Percentiles rank a stretch among this genome's conserved stretches.
Evolutionary conservation across 2,329 filamentous ascomycete genomes (phyloP).

Genomic region (Rhytidhysteron rufulum): DNA sequence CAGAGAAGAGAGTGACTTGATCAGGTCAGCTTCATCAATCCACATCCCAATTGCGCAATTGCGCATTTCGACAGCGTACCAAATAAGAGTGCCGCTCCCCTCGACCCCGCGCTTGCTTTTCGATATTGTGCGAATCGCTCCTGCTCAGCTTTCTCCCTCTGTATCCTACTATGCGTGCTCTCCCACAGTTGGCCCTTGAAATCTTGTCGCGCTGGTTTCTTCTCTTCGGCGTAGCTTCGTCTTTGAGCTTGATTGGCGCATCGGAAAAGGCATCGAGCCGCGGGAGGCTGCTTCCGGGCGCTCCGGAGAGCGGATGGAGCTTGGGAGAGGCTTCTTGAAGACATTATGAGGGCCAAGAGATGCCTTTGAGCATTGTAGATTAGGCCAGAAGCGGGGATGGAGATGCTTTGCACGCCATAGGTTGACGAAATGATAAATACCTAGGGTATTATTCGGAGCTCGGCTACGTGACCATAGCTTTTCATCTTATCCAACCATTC

Average conservation of each 20-base stretch:
- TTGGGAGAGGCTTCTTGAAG: slow-evolving; percentile 22
- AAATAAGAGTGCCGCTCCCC: slow-evolving; percentile 3
- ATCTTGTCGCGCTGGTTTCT: slow-evolving; percentile 35
- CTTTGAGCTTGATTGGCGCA: slow-evolving; percentile 15
- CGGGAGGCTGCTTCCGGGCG: slow-evolving; percentile 7
- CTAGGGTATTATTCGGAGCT: not conserved
- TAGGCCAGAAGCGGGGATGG: slow-evolving; percentile 5
- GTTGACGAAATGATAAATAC: not conserved
- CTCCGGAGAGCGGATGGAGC: slow-evolving; percentile 18
- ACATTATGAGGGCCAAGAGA: slow-evolving; percentile 21
- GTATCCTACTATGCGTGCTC: slow-evolving; percentile 56
- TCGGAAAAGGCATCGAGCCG: slow-evolving; percentile 6
- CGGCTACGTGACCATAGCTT: too few relatives aligned
- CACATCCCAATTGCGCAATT: not conserved
- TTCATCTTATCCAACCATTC: too few relatives aligned
- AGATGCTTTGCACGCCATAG: not conserved
- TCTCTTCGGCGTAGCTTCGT: slow-evolving; percentile 33
- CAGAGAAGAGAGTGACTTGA: slow-evolving; percentile 37
- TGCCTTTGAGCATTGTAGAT: slow-evolving; percentile 8
- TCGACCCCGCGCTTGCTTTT: slow-evolving; percentile 28
- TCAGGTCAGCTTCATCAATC: not conserved
- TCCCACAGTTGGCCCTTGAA: slow-evolving; percentile 62
- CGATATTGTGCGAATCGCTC: slow-evolving; percentile 46
- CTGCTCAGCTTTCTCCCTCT: slow-evolving; percentile 57
- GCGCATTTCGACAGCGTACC: slow-evolving; percentile 1